Evolutionary conservation across 306 rosid species (phyloP).

Genomic region (Gastrolobium bilobum): DNA sequence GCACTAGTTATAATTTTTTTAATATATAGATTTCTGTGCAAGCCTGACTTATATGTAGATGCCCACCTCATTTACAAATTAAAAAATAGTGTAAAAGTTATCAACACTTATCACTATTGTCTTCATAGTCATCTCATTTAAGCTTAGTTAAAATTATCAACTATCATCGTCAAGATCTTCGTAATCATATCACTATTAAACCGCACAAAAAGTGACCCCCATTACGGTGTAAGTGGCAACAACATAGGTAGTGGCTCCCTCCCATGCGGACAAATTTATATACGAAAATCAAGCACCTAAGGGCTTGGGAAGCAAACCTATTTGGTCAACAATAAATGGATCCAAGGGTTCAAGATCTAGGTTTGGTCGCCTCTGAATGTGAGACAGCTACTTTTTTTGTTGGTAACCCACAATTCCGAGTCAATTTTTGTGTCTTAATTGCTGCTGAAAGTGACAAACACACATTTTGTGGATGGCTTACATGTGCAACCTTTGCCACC

Average conservation of each 20-base stretch:
- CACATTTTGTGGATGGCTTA: conserved; percentile 43
- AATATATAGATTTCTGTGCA: background rate
- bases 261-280: conserved; percentile 56
- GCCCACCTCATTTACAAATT: background rate
- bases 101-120: background rate
- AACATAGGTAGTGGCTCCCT: conserved; percentile 68
- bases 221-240: conserved; percentile 64
- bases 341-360: conserved; percentile 46
- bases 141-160: conserved; percentile 27
- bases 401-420: conserved; percentile 52
- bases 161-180: conserved; percentile 20
- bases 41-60: conserved; percentile 8
- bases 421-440: conserved; percentile 49
- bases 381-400: conserved; percentile 46
- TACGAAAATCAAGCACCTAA: conserved; percentile 22
- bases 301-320: conserved; percentile 42
- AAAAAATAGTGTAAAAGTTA: conserved; percentile 1
- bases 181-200: conserved; percentile 43
- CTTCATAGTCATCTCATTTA: conserved; percentile 36
- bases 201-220: background rate
- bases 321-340: conserved; percentile 42
- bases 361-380: conserved; percentile 47
- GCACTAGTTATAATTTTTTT: background rate
- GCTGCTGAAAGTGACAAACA: conserved; percentile 38
- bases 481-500: conserved; percentile 40